These are phyloP conservation scores for Apophysomyces variabilis DNA, from an alignment of 371 early-diverging fungal genomes.

Conservation along the genomic window DNA sequence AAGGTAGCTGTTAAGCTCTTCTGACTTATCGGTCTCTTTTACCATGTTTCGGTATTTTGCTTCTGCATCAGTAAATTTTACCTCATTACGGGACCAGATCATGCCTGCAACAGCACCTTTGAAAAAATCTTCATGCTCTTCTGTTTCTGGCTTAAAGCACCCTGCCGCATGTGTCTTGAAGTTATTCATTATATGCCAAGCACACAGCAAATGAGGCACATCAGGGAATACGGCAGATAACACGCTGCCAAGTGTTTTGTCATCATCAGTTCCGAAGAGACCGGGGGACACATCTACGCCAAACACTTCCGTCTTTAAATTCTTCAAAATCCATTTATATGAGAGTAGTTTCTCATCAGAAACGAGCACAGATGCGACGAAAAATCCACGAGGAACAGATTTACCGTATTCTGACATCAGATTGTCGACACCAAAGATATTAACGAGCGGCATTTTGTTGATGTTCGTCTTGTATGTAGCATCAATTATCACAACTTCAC, in stretches of 20 bases:
- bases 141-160: neutral
- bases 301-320: neutral
- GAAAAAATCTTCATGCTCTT: neutral
- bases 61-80: neutral
- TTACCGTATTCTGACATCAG: slow-evolving; percentile 13
- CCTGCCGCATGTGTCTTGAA: neutral
- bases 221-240: neutral
- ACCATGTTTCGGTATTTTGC: neutral
- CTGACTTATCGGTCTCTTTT: neutral
- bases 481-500: slow-evolving; percentile 29
- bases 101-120: neutral
- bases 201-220: neutral
- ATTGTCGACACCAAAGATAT: slow-evolving; percentile 49
- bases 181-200: slow-evolving; percentile 8
- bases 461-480: slow-evolving; percentile 46
- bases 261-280: slow-evolving; percentile 13
- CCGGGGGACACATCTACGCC: neutral
- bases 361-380: neutral
- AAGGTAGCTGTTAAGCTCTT: neutral
- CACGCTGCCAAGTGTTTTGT: neutral
- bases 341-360: neutral
- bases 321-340: slow-evolving; percentile 10
- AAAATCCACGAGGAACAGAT: neutral
- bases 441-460: slow-evolving; percentile 61
- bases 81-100: neutral